phyloP scores from a whole-genome alignment of 2,329 filamentous ascomycete species.

The Exophiala aquamarina region DNA sequence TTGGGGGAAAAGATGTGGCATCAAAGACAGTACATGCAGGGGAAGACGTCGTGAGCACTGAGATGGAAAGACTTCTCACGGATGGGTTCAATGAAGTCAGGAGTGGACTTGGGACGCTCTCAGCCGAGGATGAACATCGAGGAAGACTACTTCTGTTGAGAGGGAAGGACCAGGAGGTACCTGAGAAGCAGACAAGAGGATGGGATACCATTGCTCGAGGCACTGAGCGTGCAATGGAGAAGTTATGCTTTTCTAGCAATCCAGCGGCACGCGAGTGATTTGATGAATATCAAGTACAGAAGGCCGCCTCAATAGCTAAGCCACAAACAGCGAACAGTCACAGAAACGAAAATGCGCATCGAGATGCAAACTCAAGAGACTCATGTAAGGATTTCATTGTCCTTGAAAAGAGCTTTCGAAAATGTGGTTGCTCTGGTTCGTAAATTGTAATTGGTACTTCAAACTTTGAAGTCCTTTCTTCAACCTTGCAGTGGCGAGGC shows the following conservation, averaged over 20 bases:
- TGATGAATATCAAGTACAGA: too few relatives aligned
- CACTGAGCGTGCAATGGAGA: slow-evolving; percentile 15
- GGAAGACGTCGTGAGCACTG: slow-evolving; percentile 8
- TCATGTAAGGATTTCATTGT: too few relatives aligned
- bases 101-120: slow-evolving; percentile 4
- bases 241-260: slow-evolving; percentile 7
- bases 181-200: slow-evolving; percentile 10
- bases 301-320: too few relatives aligned
- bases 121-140: slow-evolving; percentile 15
- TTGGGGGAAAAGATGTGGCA: slow-evolving; percentile 15
- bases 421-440: too few relatives aligned
- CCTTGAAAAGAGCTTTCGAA: too few relatives aligned
- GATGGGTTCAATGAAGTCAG: slow-evolving; percentile 18
- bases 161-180: slow-evolving; percentile 3
- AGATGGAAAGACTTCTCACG: slow-evolving; percentile 15
- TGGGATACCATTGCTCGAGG: slow-evolving; percentile 19
- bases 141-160: slow-evolving; percentile 16
- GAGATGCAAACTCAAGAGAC: too few relatives aligned
- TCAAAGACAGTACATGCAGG: slow-evolving; percentile 16
- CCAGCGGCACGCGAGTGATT: too few relatives aligned
- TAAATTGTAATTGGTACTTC: too few relatives aligned
- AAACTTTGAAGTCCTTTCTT: too few relatives aligned
- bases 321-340: too few relatives aligned
- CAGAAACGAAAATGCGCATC: too few relatives aligned
- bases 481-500: too few relatives aligned